These are phyloP conservation scores for Eucalyptus tenuipes DNA, from an alignment of 345 rosid species.

Conservation along the genomic window DNA sequence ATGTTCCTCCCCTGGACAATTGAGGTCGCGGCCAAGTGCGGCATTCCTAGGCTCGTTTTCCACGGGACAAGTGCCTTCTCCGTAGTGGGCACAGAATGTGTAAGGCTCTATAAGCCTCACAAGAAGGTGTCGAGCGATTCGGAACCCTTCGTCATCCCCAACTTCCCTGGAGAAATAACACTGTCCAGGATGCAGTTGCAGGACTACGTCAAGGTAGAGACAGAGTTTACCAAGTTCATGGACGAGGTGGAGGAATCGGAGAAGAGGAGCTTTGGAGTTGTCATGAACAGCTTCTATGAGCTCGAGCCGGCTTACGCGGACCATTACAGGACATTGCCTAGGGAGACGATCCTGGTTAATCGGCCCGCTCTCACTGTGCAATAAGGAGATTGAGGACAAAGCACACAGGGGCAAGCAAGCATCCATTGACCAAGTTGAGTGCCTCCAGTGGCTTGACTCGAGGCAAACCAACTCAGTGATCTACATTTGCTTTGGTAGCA, in stretches of 20 bases:
- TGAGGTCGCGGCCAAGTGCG: background rate
- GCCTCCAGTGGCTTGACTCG: constrained; percentile 27
- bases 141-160: background rate
- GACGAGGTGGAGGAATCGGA: background rate
- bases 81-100: background rate
- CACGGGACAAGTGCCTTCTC: constrained; percentile 11
- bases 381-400: constrained; percentile 6
- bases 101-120: background rate
- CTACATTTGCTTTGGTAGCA: constrained; percentile 29
- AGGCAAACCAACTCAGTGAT: constrained; percentile 26
- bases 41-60: constrained; percentile 21
- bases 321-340: constrained; percentile 13
- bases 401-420: constrained; percentile 6
- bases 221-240: background rate
- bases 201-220: background rate
- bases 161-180: background rate
- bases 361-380: constrained; percentile 37
- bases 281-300: background rate
- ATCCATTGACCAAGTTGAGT: constrained; percentile 6
- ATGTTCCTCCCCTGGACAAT: constrained; percentile 20
- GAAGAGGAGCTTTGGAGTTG: background rate
- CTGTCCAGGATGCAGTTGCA: background rate
- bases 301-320: constrained; percentile 47
- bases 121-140: background rate
- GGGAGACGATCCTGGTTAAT: constrained; percentile 47